Evolutionary conservation across 768 basidiomycete species (phyloP), one percentile per base, ranked within the genome.

Genomic region (Tephrocybe rancida): DNA sequence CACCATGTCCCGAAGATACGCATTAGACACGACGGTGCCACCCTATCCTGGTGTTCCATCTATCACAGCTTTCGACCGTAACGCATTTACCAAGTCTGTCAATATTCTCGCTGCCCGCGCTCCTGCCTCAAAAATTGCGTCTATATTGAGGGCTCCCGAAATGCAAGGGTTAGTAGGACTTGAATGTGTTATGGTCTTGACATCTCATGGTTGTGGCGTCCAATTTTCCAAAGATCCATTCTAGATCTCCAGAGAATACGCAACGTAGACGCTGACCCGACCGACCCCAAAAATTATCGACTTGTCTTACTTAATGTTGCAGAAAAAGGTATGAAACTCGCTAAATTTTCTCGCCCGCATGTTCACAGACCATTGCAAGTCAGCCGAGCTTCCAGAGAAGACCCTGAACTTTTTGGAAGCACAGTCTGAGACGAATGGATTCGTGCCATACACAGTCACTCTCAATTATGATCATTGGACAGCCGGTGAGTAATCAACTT

Each of bases 401-500:
- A 77, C 83, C 37, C 70, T 71, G 44, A 70, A 79, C 5, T 84
- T 85, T 58, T 67, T 97, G 52, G 67, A 77, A 24, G 67, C 70
- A n/a, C 79, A 87, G 59, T 68, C 78, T 5, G 53, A 29, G 22
- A 27, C 13, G 3, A 77, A 74, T 32, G 82, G 80, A 5, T 64
- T 92, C n/a, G 74, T 82, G 7, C 70, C 73, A 14, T 82, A 92
- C 62, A 72, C 70, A 0, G 56, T 98, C 37, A 70, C 85, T 21
- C 71, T 98, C 38, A 80, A 82, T 51, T 98, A 98, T 66, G 79
- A 89, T 64, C 88, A 92, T 68, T 98, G 96, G 96, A 86, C 82
- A 1, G 82, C 92, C 43, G 88, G 95, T 93, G 61, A 39, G 57
- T 58, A 11, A 42, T 30, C 19, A 18, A 32, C 7, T 41, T 52